Base-by-base conservation (phyloP, 2,329 filamentous ascomycete genomes). In the Blastomyces silverae region DNA sequence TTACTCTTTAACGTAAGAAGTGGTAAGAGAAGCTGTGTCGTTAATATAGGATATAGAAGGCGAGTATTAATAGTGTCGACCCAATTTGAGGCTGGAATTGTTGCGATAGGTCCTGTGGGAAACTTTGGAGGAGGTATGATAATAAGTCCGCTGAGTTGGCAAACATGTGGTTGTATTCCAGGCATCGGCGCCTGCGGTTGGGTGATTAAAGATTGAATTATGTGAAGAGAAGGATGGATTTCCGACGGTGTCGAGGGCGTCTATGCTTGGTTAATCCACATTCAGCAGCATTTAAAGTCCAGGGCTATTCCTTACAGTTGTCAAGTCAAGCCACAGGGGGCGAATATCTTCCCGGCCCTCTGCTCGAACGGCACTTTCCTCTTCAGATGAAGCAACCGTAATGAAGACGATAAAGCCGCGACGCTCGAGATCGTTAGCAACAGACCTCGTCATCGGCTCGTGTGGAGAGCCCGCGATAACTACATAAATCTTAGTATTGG, bases 321-420 rank as follows among this genome's bases (percentile, higher is more conserved):
- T 89, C 46, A 95, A 86, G 72, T 97, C 92, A 68, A 97, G 83
- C 73, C 86, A 86, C 65, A 99, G 79, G 8, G 93, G 87, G 67
- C 89, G 85, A 68, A 97, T 89, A 73, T 97, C 94, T 7, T 87
- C 82, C 67, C 91, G 84, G n/a, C 87, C 84, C 75, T 96, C 85
- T 66, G 85, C 84, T 66, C 90, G 85, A 17, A 97, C 87, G 68
- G 89, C 79, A 46, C 87, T 82, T 75, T 97, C 92, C 70, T 97
- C 93, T 71, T 96, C 90, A 66, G 87, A 79, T n/a, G 87, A 91
- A 68, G 87, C 89, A 71, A 92, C 93, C 0, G 96, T 90, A 66
- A 99, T 83, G 75, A 92, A 99, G 64, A 97, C 91, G 66, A 97
- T 90, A 75, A 95, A 97, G 4, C 94, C 94, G 68, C 92, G 86